Percentiles rank a stretch among this genome's conserved stretches.
Conservation (phyloP, 1,284 basidiomycete species). For the Papiliotrema flavescens region DNA sequence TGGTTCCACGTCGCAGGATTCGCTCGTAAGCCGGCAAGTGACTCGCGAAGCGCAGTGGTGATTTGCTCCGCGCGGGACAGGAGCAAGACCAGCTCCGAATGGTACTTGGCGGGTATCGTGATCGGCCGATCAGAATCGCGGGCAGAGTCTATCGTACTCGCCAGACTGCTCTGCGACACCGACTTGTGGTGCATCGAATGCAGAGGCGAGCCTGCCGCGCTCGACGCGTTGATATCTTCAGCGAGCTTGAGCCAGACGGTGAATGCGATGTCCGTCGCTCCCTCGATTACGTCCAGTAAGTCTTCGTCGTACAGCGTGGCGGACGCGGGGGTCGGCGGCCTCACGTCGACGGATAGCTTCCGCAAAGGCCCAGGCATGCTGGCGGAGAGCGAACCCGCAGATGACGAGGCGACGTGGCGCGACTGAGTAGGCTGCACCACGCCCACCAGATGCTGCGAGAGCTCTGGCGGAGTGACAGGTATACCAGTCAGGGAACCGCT, state of each 20-base stretch:
- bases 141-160: conserved; percentile 10
- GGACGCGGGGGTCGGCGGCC: conserved; percentile 45
- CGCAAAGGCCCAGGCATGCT: conserved; percentile 16
- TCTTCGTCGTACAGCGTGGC: conserved; percentile 50
- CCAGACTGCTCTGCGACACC: conserved; percentile 15
- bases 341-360: conserved; percentile 42
- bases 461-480: conserved; percentile 8
- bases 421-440: conserved; percentile 17
- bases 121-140: conserved; percentile 18
- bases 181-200: conserved; percentile 13
- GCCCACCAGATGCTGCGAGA: conserved; percentile 13
- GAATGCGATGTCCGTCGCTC: conserved; percentile 50
- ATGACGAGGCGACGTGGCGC: conserved; percentile 32
- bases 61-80: conserved; percentile 42
- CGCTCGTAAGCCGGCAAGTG: conserved; percentile 41
- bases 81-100: conserved; percentile 39
- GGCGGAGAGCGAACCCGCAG: conserved; percentile 26
- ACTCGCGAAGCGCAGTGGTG: conserved; percentile 35
- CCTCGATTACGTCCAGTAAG: conserved; percentile 51
- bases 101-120: conserved; percentile 32
- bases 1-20: conserved; percentile 28
- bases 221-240: conserved; percentile 46
- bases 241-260: conserved; percentile 51
- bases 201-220: conserved; percentile 9
- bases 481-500: neutral